phyloP scores from a whole-genome alignment of 2,329 filamentous ascomycete genomes.

The Passalora sequoiae region DNA sequence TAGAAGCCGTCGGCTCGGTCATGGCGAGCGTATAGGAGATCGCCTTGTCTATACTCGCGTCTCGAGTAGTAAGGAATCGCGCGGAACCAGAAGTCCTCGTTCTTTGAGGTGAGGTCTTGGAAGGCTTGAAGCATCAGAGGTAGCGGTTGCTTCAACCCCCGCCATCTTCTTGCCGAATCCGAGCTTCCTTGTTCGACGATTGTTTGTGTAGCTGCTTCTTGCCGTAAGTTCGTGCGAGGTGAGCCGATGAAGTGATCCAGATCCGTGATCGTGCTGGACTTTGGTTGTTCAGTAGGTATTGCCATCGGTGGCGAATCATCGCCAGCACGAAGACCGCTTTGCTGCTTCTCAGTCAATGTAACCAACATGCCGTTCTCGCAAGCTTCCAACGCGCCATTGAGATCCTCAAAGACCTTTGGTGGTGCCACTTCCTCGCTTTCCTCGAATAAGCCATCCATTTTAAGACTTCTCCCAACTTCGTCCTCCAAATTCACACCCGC shows the following conservation, averaged over 20 bases:
- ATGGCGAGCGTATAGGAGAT: conserved; percentile 71
- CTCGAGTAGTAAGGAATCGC: conserved; percentile 69
- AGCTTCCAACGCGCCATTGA: conserved; percentile 88
- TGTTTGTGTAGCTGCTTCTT: conserved; percentile 70
- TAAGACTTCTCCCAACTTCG: conserved; percentile 69
- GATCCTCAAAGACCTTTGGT: conserved; percentile 69
- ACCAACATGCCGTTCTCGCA: conserved; percentile 90
- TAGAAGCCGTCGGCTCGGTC: conserved; percentile 78
- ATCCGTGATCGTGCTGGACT: conserved; percentile 24
- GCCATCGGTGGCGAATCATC: conserved; percentile 42
- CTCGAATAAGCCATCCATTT: conserved; percentile 76
- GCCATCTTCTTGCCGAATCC: conserved; percentile 62
- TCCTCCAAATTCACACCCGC: conserved; percentile 74
- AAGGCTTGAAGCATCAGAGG: conserved; percentile 94
- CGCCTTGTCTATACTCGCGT: conserved; percentile 62
- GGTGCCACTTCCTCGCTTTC: conserved; percentile 63
- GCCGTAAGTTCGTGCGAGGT: conserved; percentile 71
- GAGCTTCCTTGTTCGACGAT: conserved; percentile 53
- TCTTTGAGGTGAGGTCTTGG: conserved; percentile 74
- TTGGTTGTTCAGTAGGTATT: conserved; percentile 26
- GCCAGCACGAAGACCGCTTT: conserved; percentile 37
- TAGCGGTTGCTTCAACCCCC: conserved; percentile 81
- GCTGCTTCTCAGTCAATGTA: conserved; percentile 35
- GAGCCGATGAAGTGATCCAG: conserved; percentile 54
- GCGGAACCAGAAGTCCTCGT: conserved; percentile 93